Conservation (phyloP, 208 protist genomes). For the Wallacemonas sp. region DNA sequence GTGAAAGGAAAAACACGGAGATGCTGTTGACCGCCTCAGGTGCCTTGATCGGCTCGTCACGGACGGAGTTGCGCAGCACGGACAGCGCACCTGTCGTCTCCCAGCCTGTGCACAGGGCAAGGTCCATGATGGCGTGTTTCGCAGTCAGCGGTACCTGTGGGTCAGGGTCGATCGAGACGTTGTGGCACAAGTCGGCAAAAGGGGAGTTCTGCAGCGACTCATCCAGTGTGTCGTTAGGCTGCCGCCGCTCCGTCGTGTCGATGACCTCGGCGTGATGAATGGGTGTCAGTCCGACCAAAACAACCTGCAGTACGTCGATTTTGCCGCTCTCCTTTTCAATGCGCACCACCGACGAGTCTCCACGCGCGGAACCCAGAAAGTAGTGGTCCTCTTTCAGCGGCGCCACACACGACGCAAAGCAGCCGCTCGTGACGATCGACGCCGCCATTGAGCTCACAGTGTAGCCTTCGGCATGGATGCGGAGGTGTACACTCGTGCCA, state of each 20-base stretch:
- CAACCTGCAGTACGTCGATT: conserved; percentile 36
- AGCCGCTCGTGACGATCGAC: conserved; percentile 54
- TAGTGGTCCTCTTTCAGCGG: conserved; percentile 9
- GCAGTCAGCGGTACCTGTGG: conserved; percentile 30
- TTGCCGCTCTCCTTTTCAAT: conserved; percentile 9
- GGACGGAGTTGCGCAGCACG: conserved; percentile 66
- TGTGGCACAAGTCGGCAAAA: conserved; percentile 65
- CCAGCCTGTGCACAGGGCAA: conserved; percentile 58
- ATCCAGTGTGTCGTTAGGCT: conserved; percentile 13
- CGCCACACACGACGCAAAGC: conserved; percentile 30
- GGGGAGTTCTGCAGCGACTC: conserved; percentile 57
- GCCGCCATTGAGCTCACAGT: conserved; percentile 37
- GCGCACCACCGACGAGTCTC: conserved; percentile 56
- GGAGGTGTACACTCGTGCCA: conserved; percentile 61
- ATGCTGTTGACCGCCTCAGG: conserved; percentile 68
- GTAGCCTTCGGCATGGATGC: conserved; percentile 44
- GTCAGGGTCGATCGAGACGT: conserved; percentile 54
- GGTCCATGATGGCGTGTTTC: conserved; percentile 48
- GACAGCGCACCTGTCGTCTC: conserved; percentile 47
- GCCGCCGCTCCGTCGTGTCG: conserved; percentile 20
- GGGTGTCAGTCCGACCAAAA: conserved; percentile 42
- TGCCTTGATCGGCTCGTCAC: conserved; percentile 46
- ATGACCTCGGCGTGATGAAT: conserved; percentile 57
- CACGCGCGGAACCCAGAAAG: conserved; percentile 59
- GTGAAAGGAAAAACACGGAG: conserved; percentile 67